Conservation (phyloP, 2,329 filamentous ascomycete genomes). For the Fusarium sp. region DNA sequence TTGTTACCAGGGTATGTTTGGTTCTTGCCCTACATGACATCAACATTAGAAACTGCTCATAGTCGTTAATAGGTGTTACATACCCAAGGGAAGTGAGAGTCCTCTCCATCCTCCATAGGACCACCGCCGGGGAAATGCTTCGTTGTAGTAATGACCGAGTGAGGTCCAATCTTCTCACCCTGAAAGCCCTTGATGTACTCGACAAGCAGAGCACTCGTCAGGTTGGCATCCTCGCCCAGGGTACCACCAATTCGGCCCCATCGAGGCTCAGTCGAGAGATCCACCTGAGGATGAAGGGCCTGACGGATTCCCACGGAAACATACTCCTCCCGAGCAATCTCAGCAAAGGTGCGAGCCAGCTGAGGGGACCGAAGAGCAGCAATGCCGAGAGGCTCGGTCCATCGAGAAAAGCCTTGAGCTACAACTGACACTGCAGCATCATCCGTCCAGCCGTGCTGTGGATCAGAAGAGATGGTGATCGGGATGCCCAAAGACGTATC, state of each 20-base stretch:
- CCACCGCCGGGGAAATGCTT: slow-evolving; percentile 64
- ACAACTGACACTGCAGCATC: slow-evolving; percentile 44
- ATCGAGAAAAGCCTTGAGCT: slow-evolving; percentile 56
- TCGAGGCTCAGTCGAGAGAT: slow-evolving; percentile 59
- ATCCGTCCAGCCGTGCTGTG: slow-evolving; percentile 54
- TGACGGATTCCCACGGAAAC: slow-evolving; percentile 53
- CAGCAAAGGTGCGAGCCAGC: slow-evolving; percentile 56
- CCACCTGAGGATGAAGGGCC: slow-evolving; percentile 60
- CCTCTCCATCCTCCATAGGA: slow-evolving; percentile 57
- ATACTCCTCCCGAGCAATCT: slow-evolving; percentile 59
- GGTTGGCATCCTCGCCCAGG: slow-evolving; percentile 58
- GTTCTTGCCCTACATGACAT: slow-evolving; percentile 54
- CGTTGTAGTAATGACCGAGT: slow-evolving; percentile 57
- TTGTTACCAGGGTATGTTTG: slow-evolving; percentile 59
- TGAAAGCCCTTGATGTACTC: slow-evolving; percentile 59
- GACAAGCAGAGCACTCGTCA: slow-evolving; percentile 50
- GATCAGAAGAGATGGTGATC: slow-evolving; percentile 57
- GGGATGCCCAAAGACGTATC: slow-evolving; percentile 58
- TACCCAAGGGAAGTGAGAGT: slow-evolving; percentile 57
- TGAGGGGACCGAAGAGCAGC: slow-evolving; percentile 56
- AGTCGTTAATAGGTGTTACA: fast-evolving
- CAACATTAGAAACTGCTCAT: slow-evolving; percentile 35
- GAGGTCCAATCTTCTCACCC: slow-evolving; percentile 52
- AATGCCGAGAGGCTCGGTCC: slow-evolving; percentile 60
- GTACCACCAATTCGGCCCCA: slow-evolving; percentile 58